phyloP scores from a whole-genome alignment of 768 basidiomycete genomes.

The Mycena polygramma region DNA sequence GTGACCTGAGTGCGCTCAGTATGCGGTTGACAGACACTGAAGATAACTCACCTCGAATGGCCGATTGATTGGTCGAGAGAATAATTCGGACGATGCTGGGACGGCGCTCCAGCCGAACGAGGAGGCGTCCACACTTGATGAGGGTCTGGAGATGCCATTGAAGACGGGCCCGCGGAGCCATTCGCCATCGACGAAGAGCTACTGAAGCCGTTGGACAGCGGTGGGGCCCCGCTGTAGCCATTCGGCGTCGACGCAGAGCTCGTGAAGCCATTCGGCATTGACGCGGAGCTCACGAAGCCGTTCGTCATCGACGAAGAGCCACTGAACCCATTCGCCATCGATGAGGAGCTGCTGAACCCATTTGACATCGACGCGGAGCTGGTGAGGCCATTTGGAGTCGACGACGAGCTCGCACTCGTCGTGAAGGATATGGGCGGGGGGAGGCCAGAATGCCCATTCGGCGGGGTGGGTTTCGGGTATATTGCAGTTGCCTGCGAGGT shows the following conservation, averaged over 20 bases:
- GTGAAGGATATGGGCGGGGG: conserved; percentile 38
- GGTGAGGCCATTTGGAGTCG: conserved; percentile 30
- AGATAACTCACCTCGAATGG: conserved; percentile 56
- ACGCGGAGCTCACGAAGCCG: conserved; percentile 16
- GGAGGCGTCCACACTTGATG: conserved; percentile 52
- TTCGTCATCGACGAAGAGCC: conserved; percentile 34
- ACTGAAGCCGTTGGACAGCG: conserved; percentile 28
- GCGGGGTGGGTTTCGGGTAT: conserved; percentile 41
- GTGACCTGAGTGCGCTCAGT: conserved; percentile 46
- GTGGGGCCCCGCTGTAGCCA: conserved; percentile 2
- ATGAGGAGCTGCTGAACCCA: conserved; percentile 8
- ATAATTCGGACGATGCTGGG: conserved; percentile 47
- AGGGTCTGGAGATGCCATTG: conserved; percentile 26
- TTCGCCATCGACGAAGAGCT: conserved; percentile 35
- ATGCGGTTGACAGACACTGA: not conserved
- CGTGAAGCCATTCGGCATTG: conserved; percentile 19
- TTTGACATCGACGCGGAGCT: conserved; percentile 19
- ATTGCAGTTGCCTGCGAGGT: conserved; percentile 31
- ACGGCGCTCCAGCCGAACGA: conserved; percentile 29
- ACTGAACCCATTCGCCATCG: conserved; percentile 28
- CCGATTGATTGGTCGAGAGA: conserved; percentile 57
- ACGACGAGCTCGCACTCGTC: conserved; percentile 20
- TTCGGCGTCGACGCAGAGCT: conserved; percentile 18
- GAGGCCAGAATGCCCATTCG: conserved; percentile 36
- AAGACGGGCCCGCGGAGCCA: conserved; percentile 17